Evolutionary conservation across 768 basidiomycete genomes (phyloP).

Genomic region (Auricularia sp.): DNA sequence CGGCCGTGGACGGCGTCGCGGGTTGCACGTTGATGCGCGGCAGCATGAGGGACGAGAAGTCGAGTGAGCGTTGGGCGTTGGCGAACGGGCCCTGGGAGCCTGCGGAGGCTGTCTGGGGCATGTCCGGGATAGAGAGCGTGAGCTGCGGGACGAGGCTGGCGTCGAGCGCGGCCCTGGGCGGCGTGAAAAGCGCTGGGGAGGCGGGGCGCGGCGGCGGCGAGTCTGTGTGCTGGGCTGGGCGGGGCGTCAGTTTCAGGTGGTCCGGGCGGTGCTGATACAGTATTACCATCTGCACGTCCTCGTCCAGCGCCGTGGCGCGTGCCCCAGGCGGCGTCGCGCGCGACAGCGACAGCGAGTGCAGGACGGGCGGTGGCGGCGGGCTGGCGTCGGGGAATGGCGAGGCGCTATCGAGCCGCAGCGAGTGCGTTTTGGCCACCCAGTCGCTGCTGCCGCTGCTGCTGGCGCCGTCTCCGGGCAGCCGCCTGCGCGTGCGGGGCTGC

Average conservation of each 20-base stretch:
- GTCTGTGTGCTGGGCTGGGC: neutral
- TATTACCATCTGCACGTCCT: neutral
- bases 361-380: neutral
- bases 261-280: neutral
- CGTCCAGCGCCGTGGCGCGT: neutral
- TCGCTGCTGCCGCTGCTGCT: neutral
- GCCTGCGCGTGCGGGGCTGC: neutral
- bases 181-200: neutral
- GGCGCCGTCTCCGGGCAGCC: too few species aligned
- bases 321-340: too few species aligned
- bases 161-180: neutral
- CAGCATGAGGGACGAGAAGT: neutral
- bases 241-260: neutral
- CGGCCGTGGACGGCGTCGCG: neutral
- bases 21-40: constrained; percentile 1
- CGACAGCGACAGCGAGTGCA: neutral
- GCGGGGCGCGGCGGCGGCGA: neutral
- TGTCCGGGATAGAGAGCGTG: neutral
- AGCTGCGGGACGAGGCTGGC: neutral
- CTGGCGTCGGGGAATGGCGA: neutral
- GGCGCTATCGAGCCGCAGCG: neutral
- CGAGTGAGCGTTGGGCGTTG: neutral
- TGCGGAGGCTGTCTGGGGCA: neutral
- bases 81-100: neutral
- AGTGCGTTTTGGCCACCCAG: neutral